A percentile compares a stretch with the other conserved stretches of the same genome.
Evolutionary conservation across 148 eudicot species (phyloP).

Genomic region (Cornus florida): DNA sequence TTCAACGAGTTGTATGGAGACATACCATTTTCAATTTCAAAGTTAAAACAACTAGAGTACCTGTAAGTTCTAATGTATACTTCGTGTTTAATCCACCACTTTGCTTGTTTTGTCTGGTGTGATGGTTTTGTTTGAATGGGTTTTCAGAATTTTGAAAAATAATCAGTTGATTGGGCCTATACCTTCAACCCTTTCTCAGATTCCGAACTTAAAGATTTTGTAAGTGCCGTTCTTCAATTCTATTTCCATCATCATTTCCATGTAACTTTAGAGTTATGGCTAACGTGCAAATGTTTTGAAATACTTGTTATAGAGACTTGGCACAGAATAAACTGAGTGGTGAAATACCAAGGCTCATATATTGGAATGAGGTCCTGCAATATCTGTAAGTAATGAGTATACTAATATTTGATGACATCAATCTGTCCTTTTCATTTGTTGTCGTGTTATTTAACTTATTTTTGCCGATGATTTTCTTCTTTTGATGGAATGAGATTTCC

Average conservation of each 20-base stretch:
- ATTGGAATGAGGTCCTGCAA: conserved; percentile 97
- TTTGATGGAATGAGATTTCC: neutral
- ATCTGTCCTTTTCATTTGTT: neutral
- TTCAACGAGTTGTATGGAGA: conserved; percentile 84
- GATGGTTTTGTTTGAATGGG: neutral
- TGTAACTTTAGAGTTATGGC: neutral
- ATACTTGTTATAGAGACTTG: conserved; percentile 57
- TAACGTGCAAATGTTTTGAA: neutral
- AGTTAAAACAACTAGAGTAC: conserved; percentile 78
- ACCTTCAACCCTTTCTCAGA: conserved; percentile 96
- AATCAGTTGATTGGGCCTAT: conserved; percentile 90
- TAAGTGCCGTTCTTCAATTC: conserved; percentile 26
- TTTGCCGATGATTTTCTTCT: neutral
- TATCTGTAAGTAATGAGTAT: conserved; percentile 81
- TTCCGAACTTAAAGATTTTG: conserved; percentile 86
- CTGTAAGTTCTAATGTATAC: conserved; percentile 54
- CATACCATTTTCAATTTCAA: conserved; percentile 88
- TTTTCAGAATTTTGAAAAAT: conserved; percentile 75
- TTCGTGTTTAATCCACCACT: conserved; percentile 1
- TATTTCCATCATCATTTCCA: neutral
- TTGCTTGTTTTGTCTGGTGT: neutral
- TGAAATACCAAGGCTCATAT: conserved; percentile 94
- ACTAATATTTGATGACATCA: neutral
- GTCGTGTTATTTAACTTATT: too few species aligned
- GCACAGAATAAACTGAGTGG: conserved; percentile 93